These are phyloP conservation scores for Globisporangium apiculatum DNA, from an alignment of 352 stramenopile genomes.

Conservation along the genomic window DNA sequence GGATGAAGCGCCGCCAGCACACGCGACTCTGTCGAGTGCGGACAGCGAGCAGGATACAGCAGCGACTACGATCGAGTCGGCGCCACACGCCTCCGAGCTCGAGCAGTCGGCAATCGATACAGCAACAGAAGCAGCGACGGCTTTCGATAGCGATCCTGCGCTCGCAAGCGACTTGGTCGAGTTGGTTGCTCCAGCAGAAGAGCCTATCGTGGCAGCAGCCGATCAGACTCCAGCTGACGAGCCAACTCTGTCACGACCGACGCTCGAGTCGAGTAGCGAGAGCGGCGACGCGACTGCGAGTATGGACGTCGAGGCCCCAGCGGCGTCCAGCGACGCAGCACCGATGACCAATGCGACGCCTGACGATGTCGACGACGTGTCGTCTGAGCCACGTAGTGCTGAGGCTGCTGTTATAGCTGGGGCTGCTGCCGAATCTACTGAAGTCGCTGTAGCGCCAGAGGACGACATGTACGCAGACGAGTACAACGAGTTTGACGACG, in stretches of 20 bases:
- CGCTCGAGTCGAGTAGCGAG: no score
- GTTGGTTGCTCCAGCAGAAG: background rate
- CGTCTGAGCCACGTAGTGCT: background rate
- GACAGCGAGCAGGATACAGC: no score
- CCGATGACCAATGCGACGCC: background rate
- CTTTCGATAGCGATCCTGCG: background rate
- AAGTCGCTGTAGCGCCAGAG: constrained; percentile 1
- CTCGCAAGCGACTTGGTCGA: background rate
- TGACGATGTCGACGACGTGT: background rate
- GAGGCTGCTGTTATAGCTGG: background rate
- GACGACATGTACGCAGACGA: constrained; percentile 55
- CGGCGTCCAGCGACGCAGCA: background rate
- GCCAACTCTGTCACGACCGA: no score
- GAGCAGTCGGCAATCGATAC: no score
- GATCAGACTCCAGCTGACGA: no score
- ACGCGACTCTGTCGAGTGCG: no score
- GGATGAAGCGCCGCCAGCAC: no score
- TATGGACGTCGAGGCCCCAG: background rate
- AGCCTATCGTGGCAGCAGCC: background rate
- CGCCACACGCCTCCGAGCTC: no score
- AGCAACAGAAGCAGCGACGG: background rate
- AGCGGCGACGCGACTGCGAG: background rate
- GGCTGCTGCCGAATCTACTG: background rate
- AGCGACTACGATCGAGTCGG: no score
- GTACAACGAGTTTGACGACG: constrained; percentile 53